phyloP scores from a whole-genome alignment of 768 basidiomycete genomes.

The Strobilomyces confusus region DNA sequence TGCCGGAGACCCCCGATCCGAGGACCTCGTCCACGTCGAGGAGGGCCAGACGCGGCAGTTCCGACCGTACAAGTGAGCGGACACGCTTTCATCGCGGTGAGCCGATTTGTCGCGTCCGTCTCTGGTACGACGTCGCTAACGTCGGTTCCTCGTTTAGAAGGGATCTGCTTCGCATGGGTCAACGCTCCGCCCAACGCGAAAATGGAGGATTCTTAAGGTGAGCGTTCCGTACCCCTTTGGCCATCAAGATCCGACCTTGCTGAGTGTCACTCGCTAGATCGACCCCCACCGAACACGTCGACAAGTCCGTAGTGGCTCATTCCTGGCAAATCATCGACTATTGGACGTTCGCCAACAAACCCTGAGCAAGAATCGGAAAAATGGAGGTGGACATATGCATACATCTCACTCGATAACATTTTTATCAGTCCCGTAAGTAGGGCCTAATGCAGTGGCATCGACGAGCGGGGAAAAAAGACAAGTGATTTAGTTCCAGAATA shows the following conservation, averaged over 20 bases:
- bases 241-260: no score
- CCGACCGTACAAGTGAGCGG: constrained; percentile 91
- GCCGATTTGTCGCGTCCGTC: background rate
- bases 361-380: constrained; percentile 29
- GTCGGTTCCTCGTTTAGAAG: constrained; percentile 51
- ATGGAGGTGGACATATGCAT: no score
- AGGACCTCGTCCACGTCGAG: constrained; percentile 86
- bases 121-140: no score
- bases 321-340: constrained; percentile 90
- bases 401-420: no score
- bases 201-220: constrained; percentile 86
- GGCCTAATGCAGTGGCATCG: no score
- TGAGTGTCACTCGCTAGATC: constrained; percentile 48
- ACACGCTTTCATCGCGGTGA: constrained; percentile 90
- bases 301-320: constrained; percentile 90
- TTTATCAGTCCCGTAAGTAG: no score
- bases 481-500: no score
- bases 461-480: no score
- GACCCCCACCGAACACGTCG: constrained; percentile 80
- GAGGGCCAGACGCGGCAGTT: constrained; percentile 99
- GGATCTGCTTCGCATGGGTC: constrained; percentile 88
- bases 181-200: constrained; percentile 76
- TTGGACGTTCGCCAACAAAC: constrained; percentile 71
- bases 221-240: no score
- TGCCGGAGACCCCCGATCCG: constrained; percentile 69